Evolutionary conservation across 345 rosid species (phyloP).

Genomic region (Anastatica hierochuntica): DNA sequence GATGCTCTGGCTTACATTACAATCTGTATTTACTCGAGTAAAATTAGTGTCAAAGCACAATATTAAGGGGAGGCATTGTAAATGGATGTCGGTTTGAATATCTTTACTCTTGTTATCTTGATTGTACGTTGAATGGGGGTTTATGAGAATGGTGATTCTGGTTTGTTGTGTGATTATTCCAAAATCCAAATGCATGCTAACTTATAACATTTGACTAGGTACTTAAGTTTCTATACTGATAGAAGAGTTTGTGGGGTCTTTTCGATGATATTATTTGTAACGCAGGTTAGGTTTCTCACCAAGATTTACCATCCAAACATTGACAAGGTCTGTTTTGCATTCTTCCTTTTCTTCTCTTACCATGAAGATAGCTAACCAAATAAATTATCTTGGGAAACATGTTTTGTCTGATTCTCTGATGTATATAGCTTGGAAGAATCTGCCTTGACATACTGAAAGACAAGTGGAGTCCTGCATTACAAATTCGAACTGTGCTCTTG

Average conservation of each 20-base stretch:
- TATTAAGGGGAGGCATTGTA: neutral
- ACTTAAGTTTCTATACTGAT: neutral
- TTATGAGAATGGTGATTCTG: neutral
- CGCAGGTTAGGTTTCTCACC: constrained; percentile 97
- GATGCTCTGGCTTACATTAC: neutral
- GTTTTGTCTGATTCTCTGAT: neutral
- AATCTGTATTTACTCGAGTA: neutral
- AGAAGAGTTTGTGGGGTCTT: neutral
- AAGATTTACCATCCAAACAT: constrained; percentile 98
- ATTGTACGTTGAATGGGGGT: neutral
- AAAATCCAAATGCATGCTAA: neutral
- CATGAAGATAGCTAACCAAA: neutral
- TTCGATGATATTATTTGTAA: constrained; percentile 1
- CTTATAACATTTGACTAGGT: neutral
- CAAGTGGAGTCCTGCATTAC: constrained; percentile 99
- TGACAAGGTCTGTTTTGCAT: constrained; percentile 59
- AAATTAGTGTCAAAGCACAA: neutral
- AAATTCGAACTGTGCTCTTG: constrained; percentile 90
- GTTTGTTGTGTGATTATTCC: neutral
- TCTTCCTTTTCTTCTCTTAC: neutral
- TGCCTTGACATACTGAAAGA: constrained; percentile 99
- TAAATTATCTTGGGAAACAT: neutral
- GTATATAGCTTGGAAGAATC: constrained; percentile 81
- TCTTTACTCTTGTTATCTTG: neutral
- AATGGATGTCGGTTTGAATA: neutral